phyloP scores from a whole-genome alignment of 1,284 basidiomycete species.

The Tylopilus sp. region DNA sequence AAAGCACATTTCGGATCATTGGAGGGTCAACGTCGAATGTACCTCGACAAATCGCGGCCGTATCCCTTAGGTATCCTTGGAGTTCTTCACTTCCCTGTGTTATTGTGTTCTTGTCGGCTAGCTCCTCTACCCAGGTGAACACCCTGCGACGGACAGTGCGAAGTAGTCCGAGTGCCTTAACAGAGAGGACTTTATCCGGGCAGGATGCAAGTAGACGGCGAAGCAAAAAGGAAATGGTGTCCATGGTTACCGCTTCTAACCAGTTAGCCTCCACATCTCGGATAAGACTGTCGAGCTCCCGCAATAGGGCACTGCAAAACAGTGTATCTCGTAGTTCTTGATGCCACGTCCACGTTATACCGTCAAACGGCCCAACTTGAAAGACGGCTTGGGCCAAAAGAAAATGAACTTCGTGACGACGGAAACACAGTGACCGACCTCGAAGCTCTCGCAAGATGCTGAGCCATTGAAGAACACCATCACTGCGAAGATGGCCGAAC shows the following conservation, averaged over 20 bases:
- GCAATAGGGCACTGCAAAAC: constrained; percentile 47
- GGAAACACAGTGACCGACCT: constrained; percentile 49
- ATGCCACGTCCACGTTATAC: constrained; percentile 44
- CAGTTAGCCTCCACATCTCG: constrained; percentile 51
- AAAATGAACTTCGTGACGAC: constrained; percentile 49
- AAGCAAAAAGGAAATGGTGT: constrained; percentile 46
- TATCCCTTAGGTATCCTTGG: constrained; percentile 43
- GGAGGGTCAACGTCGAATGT: constrained; percentile 51
- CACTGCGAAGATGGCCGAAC: constrained; percentile 56
- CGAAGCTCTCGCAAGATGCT: constrained; percentile 58
- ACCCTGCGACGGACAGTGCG: constrained; percentile 42
- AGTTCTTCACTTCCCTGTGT: constrained; percentile 34
- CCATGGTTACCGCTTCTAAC: constrained; percentile 50
- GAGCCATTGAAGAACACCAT: constrained; percentile 58
- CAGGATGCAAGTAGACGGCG: constrained; percentile 47
- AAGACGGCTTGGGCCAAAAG: constrained; percentile 53
- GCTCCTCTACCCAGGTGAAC: constrained; percentile 49
- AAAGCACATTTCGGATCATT: constrained; percentile 30
- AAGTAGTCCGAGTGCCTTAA: constrained; percentile 38
- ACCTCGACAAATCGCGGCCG: constrained; percentile 51
- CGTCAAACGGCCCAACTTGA: constrained; percentile 49
- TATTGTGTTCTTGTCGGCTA: constrained; percentile 36
- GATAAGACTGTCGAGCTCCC: constrained; percentile 44
- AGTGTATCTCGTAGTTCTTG: constrained; percentile 33
- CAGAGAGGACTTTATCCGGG: constrained; percentile 8